Base-by-base conservation (phyloP, 2,329 filamentous ascomycete genomes). In the Colletotrichum sp. region DNA sequence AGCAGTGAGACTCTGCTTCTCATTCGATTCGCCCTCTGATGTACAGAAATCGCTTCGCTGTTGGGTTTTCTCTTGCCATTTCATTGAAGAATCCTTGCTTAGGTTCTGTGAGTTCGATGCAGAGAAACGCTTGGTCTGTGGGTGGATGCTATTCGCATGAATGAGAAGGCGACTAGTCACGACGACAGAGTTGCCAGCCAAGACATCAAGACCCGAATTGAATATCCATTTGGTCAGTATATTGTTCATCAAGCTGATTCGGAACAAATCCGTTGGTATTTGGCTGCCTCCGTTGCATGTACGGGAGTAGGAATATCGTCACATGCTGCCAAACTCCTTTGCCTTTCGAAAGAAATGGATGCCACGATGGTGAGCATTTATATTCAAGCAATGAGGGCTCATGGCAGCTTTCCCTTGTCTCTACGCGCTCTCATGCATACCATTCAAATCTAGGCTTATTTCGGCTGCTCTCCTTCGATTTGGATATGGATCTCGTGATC, bases 251-350 rank as follows among this genome's bases (percentile, higher is more conserved):
- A 21, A 48, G 18, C 43, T 48, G 3, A 3, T 21, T 48, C 6
- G 0, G 4, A 48, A 21, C 0, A 3, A 21, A 13, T 1, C 2
- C 18, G 0, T 2, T 43, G 8, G 3, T n/a, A 2, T n/a, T 43
- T 43, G 1, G 8, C 1, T 4, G 39, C 16, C 1, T 43, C 4
- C 4, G 39, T n/a, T n/a, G 39, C 39, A 6, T 10, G 8, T 18
- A 43, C 39, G 39, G 39, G 39, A 8, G 36, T 18, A 18, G 36
- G 8, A 43, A 18, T 1, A 1, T 43, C 16, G 36, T 2, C 36
- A 8, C 8, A 43, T 10, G 16, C 16, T 0, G 36, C 14, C 0
- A 16, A 1, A 10, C 14, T 18, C 39, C 0, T 43, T 18, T 43
- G 39, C 18, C 9, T 5, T 48, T 48, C 43, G n/a, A 48, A 48